Conservation (phyloP, 140 eudicot genomes). For the Ambrosia hybrid region DNA sequence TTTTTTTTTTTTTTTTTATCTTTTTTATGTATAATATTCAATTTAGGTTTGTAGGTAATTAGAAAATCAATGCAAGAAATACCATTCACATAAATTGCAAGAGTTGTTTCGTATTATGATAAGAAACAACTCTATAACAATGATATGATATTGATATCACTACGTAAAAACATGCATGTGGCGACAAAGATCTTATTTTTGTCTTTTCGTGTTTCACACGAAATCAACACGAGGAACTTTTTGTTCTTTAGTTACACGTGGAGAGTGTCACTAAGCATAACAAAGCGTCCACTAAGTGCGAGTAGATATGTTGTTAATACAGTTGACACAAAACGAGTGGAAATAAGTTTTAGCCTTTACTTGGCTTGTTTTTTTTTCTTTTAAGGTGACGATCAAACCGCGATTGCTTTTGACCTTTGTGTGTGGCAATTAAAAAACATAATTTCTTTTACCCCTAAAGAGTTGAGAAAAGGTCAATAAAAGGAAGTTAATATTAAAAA, state of each 20-base stretch:
- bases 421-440: too few relatives aligned
- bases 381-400: not conserved
- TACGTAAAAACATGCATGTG: not conserved
- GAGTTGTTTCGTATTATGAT: slow-evolving; percentile 18
- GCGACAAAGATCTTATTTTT: not conserved
- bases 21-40: too few relatives aligned
- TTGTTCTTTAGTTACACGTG: slow-evolving; percentile 13
- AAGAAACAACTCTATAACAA: slow-evolving; percentile 6
- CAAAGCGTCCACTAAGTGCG: not conserved
- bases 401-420: too few relatives aligned
- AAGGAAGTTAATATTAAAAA: too few relatives aligned
- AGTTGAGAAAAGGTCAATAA: too few relatives aligned
- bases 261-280: not conserved
- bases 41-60: too few relatives aligned
- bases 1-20: too few relatives aligned
- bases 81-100: too few relatives aligned
- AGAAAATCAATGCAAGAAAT: too few relatives aligned
- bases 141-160: not conserved
- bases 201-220: not conserved
- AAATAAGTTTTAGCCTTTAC: too few relatives aligned
- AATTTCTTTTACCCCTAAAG: too few relatives aligned
- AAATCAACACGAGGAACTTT: not conserved
- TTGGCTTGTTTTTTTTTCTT: too few relatives aligned
- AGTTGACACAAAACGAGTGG: not conserved
- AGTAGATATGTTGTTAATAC: not conserved